phyloP scores from a whole-genome alignment of 2,329 filamentous ascomycete species.

The Phyllosticta paracitricarpa region DNA sequence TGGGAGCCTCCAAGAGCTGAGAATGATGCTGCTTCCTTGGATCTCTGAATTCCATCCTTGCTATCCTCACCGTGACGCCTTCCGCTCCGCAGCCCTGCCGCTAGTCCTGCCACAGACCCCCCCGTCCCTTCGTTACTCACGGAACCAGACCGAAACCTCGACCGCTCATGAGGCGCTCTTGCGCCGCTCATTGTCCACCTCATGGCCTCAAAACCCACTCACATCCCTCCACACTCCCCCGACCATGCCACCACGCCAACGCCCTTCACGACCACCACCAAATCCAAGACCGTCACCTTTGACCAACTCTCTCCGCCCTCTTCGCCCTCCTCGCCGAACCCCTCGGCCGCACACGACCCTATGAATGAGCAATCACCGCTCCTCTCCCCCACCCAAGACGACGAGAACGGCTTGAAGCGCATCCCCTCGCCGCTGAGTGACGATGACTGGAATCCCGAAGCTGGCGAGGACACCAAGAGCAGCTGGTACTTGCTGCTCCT shows the following conservation, averaged over 20 bases:
- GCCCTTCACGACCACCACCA: slow-evolving; percentile 13
- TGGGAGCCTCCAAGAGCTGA: not conserved
- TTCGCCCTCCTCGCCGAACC: not conserved
- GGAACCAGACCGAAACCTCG: not conserved
- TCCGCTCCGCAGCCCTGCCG: not conserved
- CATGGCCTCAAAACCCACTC: slow-evolving; percentile 1
- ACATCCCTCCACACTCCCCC: not conserved
- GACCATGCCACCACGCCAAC: slow-evolving; percentile 4
- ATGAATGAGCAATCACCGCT: slow-evolving; percentile 28
- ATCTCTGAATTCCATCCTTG: not conserved
- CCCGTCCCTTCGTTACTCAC: slow-evolving; percentile 1
- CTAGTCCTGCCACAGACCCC: not conserved
- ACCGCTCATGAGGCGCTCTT: not conserved
- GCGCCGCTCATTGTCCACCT: not conserved
- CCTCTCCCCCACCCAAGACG: slow-evolving; percentile 23
- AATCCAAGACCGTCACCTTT: slow-evolving; percentile 29
- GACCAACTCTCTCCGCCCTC: slow-evolving; percentile 14
- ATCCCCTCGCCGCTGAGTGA: slow-evolving; percentile 24
- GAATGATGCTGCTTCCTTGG: not conserved
- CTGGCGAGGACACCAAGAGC: slow-evolving; percentile 61
- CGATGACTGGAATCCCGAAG: slow-evolving; percentile 33
- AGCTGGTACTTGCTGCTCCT: slow-evolving; percentile 76
- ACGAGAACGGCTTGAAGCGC: slow-evolving; percentile 22
- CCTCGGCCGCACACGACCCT: slow-evolving; percentile 12
- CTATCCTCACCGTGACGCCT: not conserved